phyloP scores from a whole-genome alignment of 345 rosid genomes.

The Fremontodendron californicum region DNA sequence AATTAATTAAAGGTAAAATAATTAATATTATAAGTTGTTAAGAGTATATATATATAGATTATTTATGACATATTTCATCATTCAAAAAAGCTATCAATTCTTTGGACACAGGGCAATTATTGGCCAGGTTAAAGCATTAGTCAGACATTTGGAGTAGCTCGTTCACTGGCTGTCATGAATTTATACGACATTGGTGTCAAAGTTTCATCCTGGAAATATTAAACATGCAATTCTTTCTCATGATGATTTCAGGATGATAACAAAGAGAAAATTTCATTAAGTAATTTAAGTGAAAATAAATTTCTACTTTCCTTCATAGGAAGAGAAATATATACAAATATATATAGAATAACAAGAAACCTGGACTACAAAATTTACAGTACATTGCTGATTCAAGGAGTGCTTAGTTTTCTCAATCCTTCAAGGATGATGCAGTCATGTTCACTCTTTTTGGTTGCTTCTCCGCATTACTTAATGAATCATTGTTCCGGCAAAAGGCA shows the following conservation, averaged over 20 bases:
- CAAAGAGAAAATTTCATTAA: not conserved
- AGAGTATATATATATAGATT: too few relatives aligned
- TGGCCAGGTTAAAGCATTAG: not conserved
- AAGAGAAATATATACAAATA: not conserved
- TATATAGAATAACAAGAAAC: not conserved
- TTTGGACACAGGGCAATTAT: not conserved
- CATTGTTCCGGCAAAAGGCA: not conserved
- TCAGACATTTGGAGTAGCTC: not conserved
- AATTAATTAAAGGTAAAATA: too few relatives aligned
- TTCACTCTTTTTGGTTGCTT: not conserved
- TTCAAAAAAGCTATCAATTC: too few relatives aligned
- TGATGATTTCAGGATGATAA: not conserved
- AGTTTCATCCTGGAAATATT: not conserved
- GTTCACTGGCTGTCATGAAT: not conserved
- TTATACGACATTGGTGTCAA: not conserved
- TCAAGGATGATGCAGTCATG: constrained; percentile 4
- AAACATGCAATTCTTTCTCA: not conserved
- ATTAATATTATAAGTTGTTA: too few relatives aligned
- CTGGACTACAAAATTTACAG: not conserved
- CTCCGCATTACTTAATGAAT: not conserved
- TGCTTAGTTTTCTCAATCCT: not conserved
- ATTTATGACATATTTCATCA: not conserved
- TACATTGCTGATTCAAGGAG: not conserved
- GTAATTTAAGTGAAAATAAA: not conserved
- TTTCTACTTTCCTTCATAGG: not conserved